Percentiles rank a stretch among this genome's conserved stretches.
Evolutionary conservation across 140 eudicot genomes (phyloP).

Genomic region (Oenanthe javanica): DNA sequence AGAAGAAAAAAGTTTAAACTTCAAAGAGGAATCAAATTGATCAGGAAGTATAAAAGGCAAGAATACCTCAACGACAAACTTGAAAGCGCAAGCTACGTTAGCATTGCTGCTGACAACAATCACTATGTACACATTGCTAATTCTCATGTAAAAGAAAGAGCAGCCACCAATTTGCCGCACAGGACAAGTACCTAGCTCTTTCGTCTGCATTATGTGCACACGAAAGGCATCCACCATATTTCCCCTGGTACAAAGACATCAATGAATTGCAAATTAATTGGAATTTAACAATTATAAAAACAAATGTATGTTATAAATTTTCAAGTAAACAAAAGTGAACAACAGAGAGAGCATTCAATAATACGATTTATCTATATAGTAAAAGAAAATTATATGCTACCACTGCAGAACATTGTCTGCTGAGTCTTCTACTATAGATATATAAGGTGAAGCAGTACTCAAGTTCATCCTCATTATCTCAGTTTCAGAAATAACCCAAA

Average conservation of each 20-base stretch:
- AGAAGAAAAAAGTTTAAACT: background rate
- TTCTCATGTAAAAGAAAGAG: slow-evolving; percentile 95
- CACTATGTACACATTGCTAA: slow-evolving; percentile 96
- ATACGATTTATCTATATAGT: too few species aligned
- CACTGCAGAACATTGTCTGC: too few species aligned
- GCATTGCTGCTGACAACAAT: slow-evolving; percentile 99
- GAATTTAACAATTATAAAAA: background rate
- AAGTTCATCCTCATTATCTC: too few species aligned
- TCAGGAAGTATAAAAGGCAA: background rate
- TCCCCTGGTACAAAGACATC: slow-evolving; percentile 43
- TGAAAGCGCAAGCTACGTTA: slow-evolving; percentile 97
- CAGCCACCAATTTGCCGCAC: slow-evolving; percentile 98
- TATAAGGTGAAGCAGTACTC: too few species aligned
- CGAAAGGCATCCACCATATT: slow-evolving; percentile 99
- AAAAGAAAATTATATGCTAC: too few species aligned
- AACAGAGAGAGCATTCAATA: background rate
- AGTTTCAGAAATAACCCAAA: too few species aligned
- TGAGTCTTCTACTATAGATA: too few species aligned
- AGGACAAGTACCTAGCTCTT: slow-evolving; percentile 96
- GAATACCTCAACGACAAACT: slow-evolving; percentile 92
- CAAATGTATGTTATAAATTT: background rate
- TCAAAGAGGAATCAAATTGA: background rate
- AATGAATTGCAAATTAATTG: background rate
- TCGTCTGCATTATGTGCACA: slow-evolving; percentile 94
- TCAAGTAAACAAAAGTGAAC: background rate